Conservation (phyloP, 768 basidiomycete species). For the Rhodotorula sphaerocarpa region DNA sequence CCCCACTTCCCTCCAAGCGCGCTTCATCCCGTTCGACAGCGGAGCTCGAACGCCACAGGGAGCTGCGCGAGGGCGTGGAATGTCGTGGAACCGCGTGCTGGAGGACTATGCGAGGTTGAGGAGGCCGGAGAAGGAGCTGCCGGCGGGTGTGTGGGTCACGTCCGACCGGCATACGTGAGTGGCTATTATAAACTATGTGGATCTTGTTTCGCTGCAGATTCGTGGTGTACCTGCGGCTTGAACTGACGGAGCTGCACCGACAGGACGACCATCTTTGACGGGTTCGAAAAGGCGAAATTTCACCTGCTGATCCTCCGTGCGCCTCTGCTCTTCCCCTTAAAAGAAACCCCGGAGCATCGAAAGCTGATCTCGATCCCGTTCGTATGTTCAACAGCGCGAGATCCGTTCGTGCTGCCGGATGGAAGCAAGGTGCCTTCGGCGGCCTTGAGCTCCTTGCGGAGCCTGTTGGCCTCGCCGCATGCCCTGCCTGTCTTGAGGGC, state of each 20-base stretch:
- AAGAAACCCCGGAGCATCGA: too few relatives aligned
- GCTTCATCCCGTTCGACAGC: slow-evolving; percentile 18
- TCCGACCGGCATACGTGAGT: slow-evolving; percentile 11
- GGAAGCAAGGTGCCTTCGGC: slow-evolving; percentile 25
- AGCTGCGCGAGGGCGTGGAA: too few relatives aligned
- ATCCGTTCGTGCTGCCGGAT: slow-evolving; percentile 28
- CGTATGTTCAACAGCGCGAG: slow-evolving; percentile 27
- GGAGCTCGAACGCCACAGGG: neutral
- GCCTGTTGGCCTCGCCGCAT: slow-evolving; percentile 25
- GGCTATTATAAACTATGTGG: too few relatives aligned
- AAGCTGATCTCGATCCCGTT: too few relatives aligned
- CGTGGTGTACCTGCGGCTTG: too few relatives aligned
- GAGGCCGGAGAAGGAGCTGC: slow-evolving; percentile 14
- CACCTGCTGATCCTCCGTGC: slow-evolving; percentile 45
- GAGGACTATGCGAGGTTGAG: slow-evolving; percentile 16
- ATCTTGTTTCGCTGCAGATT: too few relatives aligned
- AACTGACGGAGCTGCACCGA: too few relatives aligned
- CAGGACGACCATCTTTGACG: slow-evolving; percentile 26
- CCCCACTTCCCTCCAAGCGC: slow-evolving; percentile 11
- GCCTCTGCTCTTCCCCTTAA: neutral
- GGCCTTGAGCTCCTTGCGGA: slow-evolving; percentile 35
- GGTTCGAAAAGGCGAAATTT: slow-evolving; percentile 41
- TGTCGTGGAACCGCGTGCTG: slow-evolving; percentile 15
- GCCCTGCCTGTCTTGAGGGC: slow-evolving; percentile 37
- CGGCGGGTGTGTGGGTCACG: slow-evolving; percentile 1